Evolutionary conservation across 768 basidiomycete genomes (phyloP).

Genomic region (Auriscalpium microsporum): DNA sequence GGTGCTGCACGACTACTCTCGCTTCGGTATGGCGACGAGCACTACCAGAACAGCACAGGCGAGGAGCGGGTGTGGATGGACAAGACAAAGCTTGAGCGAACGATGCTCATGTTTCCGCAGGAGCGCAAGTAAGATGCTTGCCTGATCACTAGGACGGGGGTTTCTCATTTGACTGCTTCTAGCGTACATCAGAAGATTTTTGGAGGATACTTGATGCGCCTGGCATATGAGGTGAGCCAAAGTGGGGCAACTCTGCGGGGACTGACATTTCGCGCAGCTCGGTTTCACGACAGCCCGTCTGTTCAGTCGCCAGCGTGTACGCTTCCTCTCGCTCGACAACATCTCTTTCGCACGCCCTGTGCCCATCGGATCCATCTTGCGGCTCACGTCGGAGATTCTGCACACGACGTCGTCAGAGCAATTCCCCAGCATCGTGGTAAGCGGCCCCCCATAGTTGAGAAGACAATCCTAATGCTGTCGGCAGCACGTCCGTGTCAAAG

Average conservation of each 20-base stretch:
- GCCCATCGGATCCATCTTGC: slow-evolving; percentile 75
- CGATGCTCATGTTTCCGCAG: slow-evolving; percentile 78
- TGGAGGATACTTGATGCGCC: slow-evolving; percentile 60
- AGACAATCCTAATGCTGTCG: neutral
- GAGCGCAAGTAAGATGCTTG: slow-evolving; percentile 58
- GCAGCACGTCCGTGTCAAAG: slow-evolving; percentile 65
- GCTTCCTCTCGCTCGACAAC: slow-evolving; percentile 70
- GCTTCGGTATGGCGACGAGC: slow-evolving; percentile 43
- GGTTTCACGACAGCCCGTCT: slow-evolving; percentile 65
- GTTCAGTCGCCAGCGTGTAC: slow-evolving; percentile 57
- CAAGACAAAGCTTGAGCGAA: slow-evolving; percentile 60
- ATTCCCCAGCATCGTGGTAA: slow-evolving; percentile 52
- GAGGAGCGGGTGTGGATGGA: slow-evolving; percentile 63
- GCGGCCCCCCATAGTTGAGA: slow-evolving; percentile 17
- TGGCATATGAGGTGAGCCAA: slow-evolving; percentile 57
- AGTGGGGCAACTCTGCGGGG: neutral
- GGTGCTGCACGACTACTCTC: slow-evolving; percentile 62
- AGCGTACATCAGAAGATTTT: slow-evolving; percentile 81
- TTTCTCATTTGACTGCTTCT: neutral
- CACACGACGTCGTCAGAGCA: slow-evolving; percentile 42
- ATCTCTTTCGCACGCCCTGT: slow-evolving; percentile 77
- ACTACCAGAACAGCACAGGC: slow-evolving; percentile 18
- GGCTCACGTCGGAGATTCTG: slow-evolving; percentile 61
- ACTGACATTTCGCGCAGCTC: slow-evolving; percentile 33
- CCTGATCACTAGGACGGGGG: too few relatives aligned